Evolutionary conservation across 2,329 filamentous ascomycete species (phyloP), one percentile per base, ranked within the genome.

Genomic region (Fusarium sp.): DNA sequence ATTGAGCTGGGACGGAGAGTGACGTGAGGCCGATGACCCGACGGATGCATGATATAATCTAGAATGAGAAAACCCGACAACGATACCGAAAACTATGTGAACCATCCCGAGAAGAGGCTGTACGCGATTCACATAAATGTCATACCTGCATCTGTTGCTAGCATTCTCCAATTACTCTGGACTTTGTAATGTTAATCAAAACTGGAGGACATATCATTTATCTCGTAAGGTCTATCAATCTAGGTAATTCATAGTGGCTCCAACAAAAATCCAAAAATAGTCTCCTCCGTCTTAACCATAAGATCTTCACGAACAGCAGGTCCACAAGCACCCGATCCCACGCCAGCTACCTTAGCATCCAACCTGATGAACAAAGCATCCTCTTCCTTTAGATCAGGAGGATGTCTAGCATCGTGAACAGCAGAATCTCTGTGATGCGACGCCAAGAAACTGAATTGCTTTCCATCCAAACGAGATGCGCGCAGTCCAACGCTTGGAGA

Each of bases 341-440:
- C 82, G 4, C 84, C 84, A 0, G 84, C 81, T n/a, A 85, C 84
- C 63, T 76, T 76, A 2, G 77, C 78, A 66, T 84, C 83, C n/a
- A 85, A 69, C 31, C 82, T 77, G 38, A 85, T 66, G 35, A 83
- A 70, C 8, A 79, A 80, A 1, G 79, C 82, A 56, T 85, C 81
- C 69, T 85, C 82, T 63, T 83, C 82, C 5, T 80, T 80, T 55
- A 93, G 77, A 75, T 93, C 89, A 68, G 87, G 83, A 2, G 91
- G 90, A 75, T 93, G 91, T 42, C 80, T 84, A 5, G 90, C 89
- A 3, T 81, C 81, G 46, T 89, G 84, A 28, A 92, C 77, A 48
- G 83, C 85, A 35, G 78, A 75, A 24, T 83, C 81, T 20, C 82
- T 81, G 72, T 89, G 87, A 63, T 85, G 84, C 11, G 83, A 84